A percentile compares a stretch with the other conserved stretches of the same genome.
These are phyloP conservation scores for Boletus huronensis DNA, from an alignment of 768 basidiomycete genomes.

Conservation along the genomic window DNA sequence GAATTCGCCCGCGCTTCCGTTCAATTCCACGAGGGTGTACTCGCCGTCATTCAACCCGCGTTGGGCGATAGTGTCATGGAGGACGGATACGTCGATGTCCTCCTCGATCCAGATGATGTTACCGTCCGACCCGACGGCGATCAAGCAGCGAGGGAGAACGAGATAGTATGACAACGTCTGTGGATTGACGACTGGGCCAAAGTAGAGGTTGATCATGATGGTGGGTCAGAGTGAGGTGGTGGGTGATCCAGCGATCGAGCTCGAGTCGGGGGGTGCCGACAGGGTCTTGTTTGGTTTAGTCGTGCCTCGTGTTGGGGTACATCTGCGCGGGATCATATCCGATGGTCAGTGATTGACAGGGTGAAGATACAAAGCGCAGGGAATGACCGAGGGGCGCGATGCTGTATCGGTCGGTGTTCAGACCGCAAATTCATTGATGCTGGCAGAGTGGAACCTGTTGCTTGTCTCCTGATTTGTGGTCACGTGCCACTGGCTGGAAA, in stretches of 20 bases:
- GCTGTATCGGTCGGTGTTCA: not conserved
- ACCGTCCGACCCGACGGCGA: conserved; percentile 50
- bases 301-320: not conserved
- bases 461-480: too few species aligned
- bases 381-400: not conserved
- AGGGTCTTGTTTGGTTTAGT: conserved; percentile 1
- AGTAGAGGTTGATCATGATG: conserved; percentile 40
- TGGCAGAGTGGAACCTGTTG: too few species aligned
- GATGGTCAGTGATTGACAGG: too few species aligned
- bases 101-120: conserved; percentile 70
- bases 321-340: too few species aligned
- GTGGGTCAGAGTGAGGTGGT: not conserved
- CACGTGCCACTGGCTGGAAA: too few species aligned
- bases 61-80: conserved; percentile 50
- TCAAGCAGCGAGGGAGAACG: conserved; percentile 49
- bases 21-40: conserved; percentile 34
- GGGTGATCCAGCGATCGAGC: not conserved
- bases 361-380: not conserved
- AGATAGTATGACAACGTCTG: conserved; percentile 39
- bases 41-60: conserved; percentile 44
- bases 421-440: too few species aligned
- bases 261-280: not conserved
- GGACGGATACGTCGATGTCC: conserved; percentile 44
- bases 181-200: conserved; percentile 58
- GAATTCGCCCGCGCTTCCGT: conserved; percentile 50